These are phyloP conservation scores for Hanseniaspora thailandica DNA, from an alignment of 805 yeast species.

Conservation along the genomic window DNA sequence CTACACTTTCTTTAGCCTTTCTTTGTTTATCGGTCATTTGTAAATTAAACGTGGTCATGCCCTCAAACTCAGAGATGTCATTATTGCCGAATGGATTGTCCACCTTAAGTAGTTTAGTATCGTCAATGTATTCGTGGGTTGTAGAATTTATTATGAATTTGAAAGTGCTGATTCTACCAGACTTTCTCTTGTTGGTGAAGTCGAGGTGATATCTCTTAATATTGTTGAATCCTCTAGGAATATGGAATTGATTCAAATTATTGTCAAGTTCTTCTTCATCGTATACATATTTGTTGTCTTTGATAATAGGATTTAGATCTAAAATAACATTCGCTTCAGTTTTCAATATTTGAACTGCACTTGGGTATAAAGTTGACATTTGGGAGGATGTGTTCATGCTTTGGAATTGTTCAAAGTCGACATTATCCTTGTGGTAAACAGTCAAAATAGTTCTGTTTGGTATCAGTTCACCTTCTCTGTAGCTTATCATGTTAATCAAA, in stretches of 20 bases:
- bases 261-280: slow-evolving; percentile 42
- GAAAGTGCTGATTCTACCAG: slow-evolving; percentile 64
- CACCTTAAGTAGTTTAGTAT: slow-evolving; percentile 22
- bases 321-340: slow-evolving; percentile 69
- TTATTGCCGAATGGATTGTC: slow-evolving; percentile 18
- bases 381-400: slow-evolving; percentile 7
- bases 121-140: slow-evolving; percentile 31
- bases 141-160: slow-evolving; percentile 41
- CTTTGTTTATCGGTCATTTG: slow-evolving; percentile 65
- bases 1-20: slow-evolving; percentile 70
- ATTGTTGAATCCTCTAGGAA: slow-evolving; percentile 45
- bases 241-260: slow-evolving; percentile 29
- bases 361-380: slow-evolving; percentile 34
- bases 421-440: slow-evolving; percentile 32
- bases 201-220: slow-evolving; percentile 33
- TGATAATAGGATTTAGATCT: slow-evolving; percentile 40
- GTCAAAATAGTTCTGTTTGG: slow-evolving; percentile 16
- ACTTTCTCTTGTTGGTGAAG: slow-evolving; percentile 62
- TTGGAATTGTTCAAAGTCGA: slow-evolving; percentile 26
- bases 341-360: slow-evolving; percentile 38
- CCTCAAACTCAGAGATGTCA: slow-evolving; percentile 39
- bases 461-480: slow-evolving; percentile 15
- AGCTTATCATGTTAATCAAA: not conserved
- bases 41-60: slow-evolving; percentile 78
- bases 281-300: slow-evolving; percentile 18